These are phyloP conservation scores for Fonsecaea erecta DNA, from an alignment of 2,329 filamentous ascomycete species.

Conservation along the genomic window DNA sequence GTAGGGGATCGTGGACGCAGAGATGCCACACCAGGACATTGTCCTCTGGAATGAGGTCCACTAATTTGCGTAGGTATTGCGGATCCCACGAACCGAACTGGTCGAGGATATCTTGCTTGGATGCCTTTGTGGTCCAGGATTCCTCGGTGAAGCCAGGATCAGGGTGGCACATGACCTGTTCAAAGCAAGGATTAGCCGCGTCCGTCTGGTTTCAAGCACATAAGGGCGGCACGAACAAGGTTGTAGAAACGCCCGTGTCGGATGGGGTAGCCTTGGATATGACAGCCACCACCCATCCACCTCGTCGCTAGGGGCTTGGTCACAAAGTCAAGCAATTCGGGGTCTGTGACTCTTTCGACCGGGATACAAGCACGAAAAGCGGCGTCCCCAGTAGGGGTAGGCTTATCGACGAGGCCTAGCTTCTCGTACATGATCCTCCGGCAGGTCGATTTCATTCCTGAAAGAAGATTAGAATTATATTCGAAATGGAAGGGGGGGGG, in stretches of 20 bases:
- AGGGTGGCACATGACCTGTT: constrained; percentile 37
- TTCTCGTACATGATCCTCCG: constrained; percentile 31
- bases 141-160: constrained; percentile 30
- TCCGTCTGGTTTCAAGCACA: constrained; percentile 18
- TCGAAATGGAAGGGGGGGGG: neutral
- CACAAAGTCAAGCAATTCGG: constrained; percentile 37
- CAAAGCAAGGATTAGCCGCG: neutral
- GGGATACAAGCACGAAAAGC: constrained; percentile 39
- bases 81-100: constrained; percentile 46
- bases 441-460: constrained; percentile 37
- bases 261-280: constrained; percentile 41
- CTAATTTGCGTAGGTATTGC: neutral
- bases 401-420: constrained; percentile 25
- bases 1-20: constrained; percentile 33
- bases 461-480: neutral
- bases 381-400: constrained; percentile 38
- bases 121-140: constrained; percentile 2
- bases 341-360: constrained; percentile 36
- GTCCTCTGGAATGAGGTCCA: neutral
- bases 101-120: constrained; percentile 35
- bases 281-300: constrained; percentile 41
- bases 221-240: constrained; percentile 35
- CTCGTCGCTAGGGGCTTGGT: constrained; percentile 37
- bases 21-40: constrained; percentile 5
- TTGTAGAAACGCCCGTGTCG: constrained; percentile 39